Base-by-base conservation (phyloP, 164 flowering plant genomes). In the Vitis rotundifolia region DNA sequence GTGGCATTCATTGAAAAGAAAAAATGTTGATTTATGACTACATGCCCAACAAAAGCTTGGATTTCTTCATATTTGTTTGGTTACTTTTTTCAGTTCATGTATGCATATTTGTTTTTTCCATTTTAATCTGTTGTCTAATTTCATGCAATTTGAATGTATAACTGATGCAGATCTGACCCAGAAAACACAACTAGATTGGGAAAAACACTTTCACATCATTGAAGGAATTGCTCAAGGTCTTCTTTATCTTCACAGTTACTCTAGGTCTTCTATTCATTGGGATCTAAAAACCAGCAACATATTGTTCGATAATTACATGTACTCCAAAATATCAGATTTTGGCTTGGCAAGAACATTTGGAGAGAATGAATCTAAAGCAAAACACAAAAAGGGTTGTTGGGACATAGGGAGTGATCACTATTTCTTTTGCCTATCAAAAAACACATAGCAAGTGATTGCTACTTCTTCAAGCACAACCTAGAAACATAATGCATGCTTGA, bases 241-340 rank as follows among this genome's bases (percentile, higher is more conserved):
- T 52, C 44, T 70, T 22, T 70, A 70, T 22, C 67, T 70, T 10
- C 73, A 70, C 14, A 19, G 62, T 16, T 37, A 70, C 56, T 70
- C 73, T 5, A 61, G 73, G 14, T 22, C 62, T 53, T 61, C 62
- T 11, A 63, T 70, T 47, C 67, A 70, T 13, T 50, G 67, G 31
- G 73, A 70, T 47, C 19, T 70, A 5, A 70, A 70, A 54, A 11
- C 37, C 5, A 54, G 73, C 37, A 62, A 70, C 26, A 28, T 70
- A 15, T 13, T 70, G 8, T 57, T 70, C 15, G 67, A 70, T 54
- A 64, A 10, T 9, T 6, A 53, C 1, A 61, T 70, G 73, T 52
- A 70, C 16, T 60, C 73, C 3, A 68, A 68, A 18, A 59, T 68
- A 47, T 68, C 71, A 68, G 71, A 70, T 15, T 70, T 70, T 62